phyloP scores from a whole-genome alignment of 164 flowering plant species.

The Nelumbo lutea region DNA sequence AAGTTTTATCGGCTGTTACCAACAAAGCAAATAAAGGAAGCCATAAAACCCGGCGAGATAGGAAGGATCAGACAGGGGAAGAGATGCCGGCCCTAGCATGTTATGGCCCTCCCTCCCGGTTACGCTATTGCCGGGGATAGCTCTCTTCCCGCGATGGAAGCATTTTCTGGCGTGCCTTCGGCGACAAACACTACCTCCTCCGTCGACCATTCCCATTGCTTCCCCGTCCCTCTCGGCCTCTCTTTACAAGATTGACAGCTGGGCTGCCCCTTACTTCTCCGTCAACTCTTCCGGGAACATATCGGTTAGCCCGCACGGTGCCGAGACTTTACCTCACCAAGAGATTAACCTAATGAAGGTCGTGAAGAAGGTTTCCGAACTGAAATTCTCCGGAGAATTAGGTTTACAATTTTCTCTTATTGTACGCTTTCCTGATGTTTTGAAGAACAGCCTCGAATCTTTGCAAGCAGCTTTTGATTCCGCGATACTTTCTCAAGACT shows the following conservation, averaged over 20 bases:
- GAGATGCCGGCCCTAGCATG: slow-evolving; percentile 94
- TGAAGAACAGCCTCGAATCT: slow-evolving; percentile 68
- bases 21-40: too few relatives aligned
- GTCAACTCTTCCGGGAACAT: slow-evolving; percentile 78
- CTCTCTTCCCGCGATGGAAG: slow-evolving; percentile 52
- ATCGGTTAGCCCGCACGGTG: slow-evolving; percentile 63
- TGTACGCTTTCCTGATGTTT: slow-evolving; percentile 84
- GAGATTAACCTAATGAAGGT: slow-evolving; percentile 86
- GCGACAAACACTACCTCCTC: slow-evolving; percentile 19
- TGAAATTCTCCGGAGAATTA: slow-evolving; percentile 61
- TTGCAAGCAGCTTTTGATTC: slow-evolving; percentile 75
- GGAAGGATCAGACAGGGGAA: slow-evolving; percentile 16
- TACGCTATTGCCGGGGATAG: slow-evolving; percentile 56
- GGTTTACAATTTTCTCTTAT: slow-evolving; percentile 78
- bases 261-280: slow-evolving; percentile 95
- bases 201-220: slow-evolving; percentile 39
- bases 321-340: slow-evolving; percentile 59
- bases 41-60: too few relatives aligned
- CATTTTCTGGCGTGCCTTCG: slow-evolving; percentile 28
- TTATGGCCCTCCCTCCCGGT: slow-evolving; percentile 53
- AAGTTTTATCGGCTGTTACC: too few relatives aligned
- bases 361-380: slow-evolving; percentile 75
- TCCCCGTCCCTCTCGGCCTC: slow-evolving; percentile 62
- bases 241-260: slow-evolving; percentile 62
- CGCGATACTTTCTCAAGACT: slow-evolving; percentile 57